Base-by-base conservation (phyloP, 768 basidiomycete species). In the Daedaleopsis sinensis region DNA sequence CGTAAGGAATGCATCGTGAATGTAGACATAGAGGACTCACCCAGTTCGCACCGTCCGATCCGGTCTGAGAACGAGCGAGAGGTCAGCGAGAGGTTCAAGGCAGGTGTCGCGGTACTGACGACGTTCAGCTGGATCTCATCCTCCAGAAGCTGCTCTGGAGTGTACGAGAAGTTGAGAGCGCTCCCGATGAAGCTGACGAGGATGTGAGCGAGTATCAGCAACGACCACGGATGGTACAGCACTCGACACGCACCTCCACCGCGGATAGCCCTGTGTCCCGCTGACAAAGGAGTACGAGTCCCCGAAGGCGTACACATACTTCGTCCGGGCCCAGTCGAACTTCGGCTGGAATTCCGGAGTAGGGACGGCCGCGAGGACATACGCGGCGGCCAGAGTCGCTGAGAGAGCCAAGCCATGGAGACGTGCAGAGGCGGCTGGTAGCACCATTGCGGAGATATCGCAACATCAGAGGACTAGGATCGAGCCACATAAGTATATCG, bases 281-380 rank as follows among this genome's bases (percentile, higher is more conserved):
- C 81, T 78, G 0, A 84, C 81, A 60, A 83, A 84, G 1, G 82
- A 78, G 63, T 84, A 84, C 1, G 82, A 83, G 65, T 84, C 83
- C 5, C 82, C 83, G 61, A 84, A 84, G 3, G 80, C 81, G 64
- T 82, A 81, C 37, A 84, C 70, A 57, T 78, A 79, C 68, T 75
- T 70, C 37, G 77, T 77, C 2, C 61, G 55, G 43, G 78, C 68
- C 81, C 82, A 83, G 62, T 77, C 57, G 64, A 83, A 80, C 5
- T 21, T 46, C 18, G 32, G 59, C 23, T 63, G 52, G 23, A 49
- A 24, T 6, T 5, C 10, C 10, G 7, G 19, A 49, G 9, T 15
- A 15, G 11, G 7, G 6, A 10, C 8, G 5, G 21, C 47, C 13
- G 23, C 19, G 11, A 24, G 19, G 13, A 49, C 10, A 24, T 7